phyloP scores from a whole-genome alignment of 2,329 filamentous ascomycete genomes.

The Verticillium albo-atrum region DNA sequence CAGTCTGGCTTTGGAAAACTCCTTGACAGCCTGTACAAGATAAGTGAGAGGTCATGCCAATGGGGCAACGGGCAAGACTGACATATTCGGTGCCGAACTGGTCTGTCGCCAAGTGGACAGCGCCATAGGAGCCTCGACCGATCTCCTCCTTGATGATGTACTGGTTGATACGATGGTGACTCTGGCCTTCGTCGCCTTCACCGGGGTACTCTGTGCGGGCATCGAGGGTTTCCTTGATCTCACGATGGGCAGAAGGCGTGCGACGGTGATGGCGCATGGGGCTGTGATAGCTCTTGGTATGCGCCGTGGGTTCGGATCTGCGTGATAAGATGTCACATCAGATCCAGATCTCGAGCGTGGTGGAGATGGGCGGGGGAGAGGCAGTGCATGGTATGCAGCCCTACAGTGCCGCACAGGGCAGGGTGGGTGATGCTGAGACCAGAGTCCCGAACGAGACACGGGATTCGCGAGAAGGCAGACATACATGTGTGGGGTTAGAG shows the following conservation, averaged over 20 bases:
- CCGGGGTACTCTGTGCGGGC: slow-evolving; percentile 82
- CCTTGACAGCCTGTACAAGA: slow-evolving; percentile 77
- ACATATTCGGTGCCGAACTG: slow-evolving; percentile 93
- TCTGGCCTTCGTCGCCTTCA: slow-evolving; percentile 75
- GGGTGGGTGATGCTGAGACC: background rate
- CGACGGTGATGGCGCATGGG: slow-evolving; percentile 54
- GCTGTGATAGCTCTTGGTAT: slow-evolving; percentile 37
- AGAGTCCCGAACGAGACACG: background rate
- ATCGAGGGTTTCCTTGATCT: slow-evolving; percentile 82
- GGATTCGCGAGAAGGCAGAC: slow-evolving; percentile 17
- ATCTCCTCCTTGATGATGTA: slow-evolving; percentile 94
- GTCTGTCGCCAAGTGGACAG: slow-evolving; percentile 85
- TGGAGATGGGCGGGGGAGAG: slow-evolving; percentile 10
- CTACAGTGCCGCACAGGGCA: slow-evolving; percentile 2
- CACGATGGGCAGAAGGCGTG: slow-evolving; percentile 52
- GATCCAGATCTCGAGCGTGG: background rate
- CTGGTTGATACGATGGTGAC: slow-evolving; percentile 88
- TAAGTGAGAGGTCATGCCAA: slow-evolving; percentile 12
- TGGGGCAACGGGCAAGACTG: slow-evolving; percentile 31
- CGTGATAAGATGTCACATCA: slow-evolving; percentile 1
- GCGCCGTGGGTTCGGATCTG: slow-evolving; percentile 12
- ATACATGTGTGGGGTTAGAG: slow-evolving; percentile 36
- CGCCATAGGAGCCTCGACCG: slow-evolving; percentile 91
- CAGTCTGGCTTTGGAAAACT: slow-evolving; percentile 90
- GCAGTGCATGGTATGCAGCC: slow-evolving; percentile 11